Base-by-base conservation (phyloP, 1,284 basidiomycete species). In the Rhodotorula mucilaginosa region DNA sequence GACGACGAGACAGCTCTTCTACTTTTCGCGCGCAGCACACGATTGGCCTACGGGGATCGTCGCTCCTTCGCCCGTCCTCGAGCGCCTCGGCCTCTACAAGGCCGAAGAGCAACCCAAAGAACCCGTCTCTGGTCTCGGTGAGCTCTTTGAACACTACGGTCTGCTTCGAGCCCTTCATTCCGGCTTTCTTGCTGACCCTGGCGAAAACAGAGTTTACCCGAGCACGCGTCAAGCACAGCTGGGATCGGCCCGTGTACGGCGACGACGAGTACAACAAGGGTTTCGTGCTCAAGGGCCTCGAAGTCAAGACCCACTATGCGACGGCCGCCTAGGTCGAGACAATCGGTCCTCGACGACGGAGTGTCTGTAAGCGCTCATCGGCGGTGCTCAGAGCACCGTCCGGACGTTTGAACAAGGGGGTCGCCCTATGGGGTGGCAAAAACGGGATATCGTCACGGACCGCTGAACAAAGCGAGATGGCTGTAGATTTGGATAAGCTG, bases 11-110 rank as follows among this genome's bases (percentile, higher is more conserved):
- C 39, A 44, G 39, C 78, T 87, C 44, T 81, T 87, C 34, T 86
- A 86, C 80, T 86, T 87, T 80, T 84, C 83, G 29, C 81, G 83
- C 19, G 69, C 69, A 0, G 64, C 64, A 1, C 60, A 62, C 49
- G 69, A 70, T 46, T 70, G 56, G 31, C 56, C 56, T 2, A 52
- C 69, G 8, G 57, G 57, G 15, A 23, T 62, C 34, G n/a, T 70
- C 26, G 69, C 69, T 5, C 69, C 69, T 46, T 70, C 69, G 5
- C 69, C 69, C 8, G 59, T 70, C 6, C 69, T 70, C 54, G 69
- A 66, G 31, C 44, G 51, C 3, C 69, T 70, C 48, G 69, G 69
- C 0, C n/a, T 70, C 7, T 70, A 70, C 64, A 59, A 62, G 39
- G 12, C 57, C 2, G 48, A 59, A 2, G 67, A 48, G n/a, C 34